Evolutionary conservation across 306 rosid genomes (phyloP).

Genomic region (Rosa rugosa): DNA sequence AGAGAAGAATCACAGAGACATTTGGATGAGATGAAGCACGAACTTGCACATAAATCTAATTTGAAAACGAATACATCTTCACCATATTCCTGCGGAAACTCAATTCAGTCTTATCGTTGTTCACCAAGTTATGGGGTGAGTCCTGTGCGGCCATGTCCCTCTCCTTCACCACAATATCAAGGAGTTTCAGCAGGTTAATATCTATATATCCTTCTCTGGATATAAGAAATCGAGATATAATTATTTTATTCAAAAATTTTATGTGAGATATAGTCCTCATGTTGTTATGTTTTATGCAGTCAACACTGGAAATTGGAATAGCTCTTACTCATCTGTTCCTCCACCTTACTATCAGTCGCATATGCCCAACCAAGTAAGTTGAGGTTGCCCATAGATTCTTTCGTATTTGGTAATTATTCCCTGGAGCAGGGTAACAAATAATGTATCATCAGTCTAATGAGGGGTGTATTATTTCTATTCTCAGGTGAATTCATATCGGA

Average conservation of each 20-base stretch:
- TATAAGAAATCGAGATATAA: not conserved
- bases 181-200: slow-evolving; percentile 31
- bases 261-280: slow-evolving; percentile 4
- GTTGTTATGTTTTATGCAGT: slow-evolving; percentile 27
- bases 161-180: slow-evolving; percentile 28
- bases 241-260: not conserved
- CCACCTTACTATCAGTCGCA: slow-evolving; percentile 8
- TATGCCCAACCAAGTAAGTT: slow-evolving; percentile 40
- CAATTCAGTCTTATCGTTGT: not conserved
- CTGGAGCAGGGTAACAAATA: not conserved
- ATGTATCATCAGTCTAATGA: not conserved
- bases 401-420: not conserved
- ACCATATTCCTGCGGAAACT: not conserved
- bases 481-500: not conserved
- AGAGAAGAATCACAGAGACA: slow-evolving; percentile 43
- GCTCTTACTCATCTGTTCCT: slow-evolving; percentile 20
- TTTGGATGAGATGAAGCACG: slow-evolving; percentile 54
- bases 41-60: slow-evolving; percentile 17
- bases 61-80: slow-evolving; percentile 13
- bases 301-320: slow-evolving; percentile 9
- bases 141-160: slow-evolving; percentile 21
- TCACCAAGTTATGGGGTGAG: slow-evolving; percentile 21
- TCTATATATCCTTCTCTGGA: not conserved
- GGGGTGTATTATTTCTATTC: not conserved
- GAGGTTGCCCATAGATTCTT: not conserved